Percentiles rank a stretch among this genome's conserved stretches.
These are phyloP conservation scores for Leccinum ochraceum DNA, from an alignment of 768 basidiomycete genomes.

Conservation along the genomic window DNA sequence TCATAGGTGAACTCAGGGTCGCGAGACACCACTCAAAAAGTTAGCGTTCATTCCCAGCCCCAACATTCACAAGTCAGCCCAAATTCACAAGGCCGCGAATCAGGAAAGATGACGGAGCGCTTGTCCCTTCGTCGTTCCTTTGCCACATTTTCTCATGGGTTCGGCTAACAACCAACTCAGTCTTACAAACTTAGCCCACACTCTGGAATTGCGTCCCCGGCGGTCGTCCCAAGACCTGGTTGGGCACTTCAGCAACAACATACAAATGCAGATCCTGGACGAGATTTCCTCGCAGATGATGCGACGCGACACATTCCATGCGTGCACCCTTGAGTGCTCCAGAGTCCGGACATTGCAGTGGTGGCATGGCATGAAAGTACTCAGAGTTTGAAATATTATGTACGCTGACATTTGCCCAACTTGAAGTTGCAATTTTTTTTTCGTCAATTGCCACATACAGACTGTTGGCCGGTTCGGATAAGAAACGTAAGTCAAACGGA, in stretches of 20 bases:
- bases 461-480: background rate
- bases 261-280: background rate
- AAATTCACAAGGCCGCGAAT: constrained; percentile 2
- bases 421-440: background rate
- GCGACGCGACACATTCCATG: background rate
- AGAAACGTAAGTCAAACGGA: background rate
- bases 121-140: background rate
- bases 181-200: background rate
- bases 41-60: background rate
- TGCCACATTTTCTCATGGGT: constrained; percentile 1
- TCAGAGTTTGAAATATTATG: background rate
- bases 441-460: background rate
- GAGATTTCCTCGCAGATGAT: background rate
- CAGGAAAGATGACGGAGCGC: background rate
- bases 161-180: background rate
- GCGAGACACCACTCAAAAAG: background rate
- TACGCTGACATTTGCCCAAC: background rate
- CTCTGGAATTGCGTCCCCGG: background rate
- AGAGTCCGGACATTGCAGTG: too few relatives aligned
- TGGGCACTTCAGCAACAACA: background rate
- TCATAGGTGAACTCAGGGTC: background rate
- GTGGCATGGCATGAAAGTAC: background rate
- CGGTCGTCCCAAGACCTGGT: background rate
- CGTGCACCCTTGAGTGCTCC: background rate
- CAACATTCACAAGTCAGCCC: background rate